These are phyloP conservation scores for Exophiala sp. DNA, from an alignment of 2,329 filamentous ascomycete species.

Conservation along the genomic window DNA sequence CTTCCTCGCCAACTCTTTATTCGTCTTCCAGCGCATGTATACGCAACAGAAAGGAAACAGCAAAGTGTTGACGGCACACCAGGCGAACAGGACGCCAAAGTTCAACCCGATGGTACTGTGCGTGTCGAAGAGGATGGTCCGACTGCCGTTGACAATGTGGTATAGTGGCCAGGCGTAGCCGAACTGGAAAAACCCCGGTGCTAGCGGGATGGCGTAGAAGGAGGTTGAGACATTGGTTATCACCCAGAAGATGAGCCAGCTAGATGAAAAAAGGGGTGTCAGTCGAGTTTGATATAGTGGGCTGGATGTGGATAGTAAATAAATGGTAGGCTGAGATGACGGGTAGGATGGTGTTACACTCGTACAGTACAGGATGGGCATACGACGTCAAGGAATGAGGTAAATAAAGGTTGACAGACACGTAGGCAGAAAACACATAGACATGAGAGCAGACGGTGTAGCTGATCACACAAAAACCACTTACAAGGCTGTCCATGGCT, in stretches of 20 bases:
- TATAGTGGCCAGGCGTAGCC: conserved; percentile 60
- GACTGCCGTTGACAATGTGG: conserved; percentile 54
- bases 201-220: conserved; percentile 56
- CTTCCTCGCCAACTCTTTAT: conserved; percentile 24
- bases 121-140: conserved; percentile 57
- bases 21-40: conserved; percentile 41
- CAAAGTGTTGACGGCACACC: conserved; percentile 48
- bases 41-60: conserved; percentile 47
- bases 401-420: no score
- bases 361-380: no score
- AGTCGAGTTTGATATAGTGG: no score
- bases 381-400: no score
- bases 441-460: no score
- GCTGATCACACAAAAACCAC: no score
- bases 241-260: conserved; percentile 62
- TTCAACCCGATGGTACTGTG: conserved; percentile 52
- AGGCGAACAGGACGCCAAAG: conserved; percentile 56
- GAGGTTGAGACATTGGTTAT: conserved; percentile 58
- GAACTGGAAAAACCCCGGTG: conserved; percentile 55
- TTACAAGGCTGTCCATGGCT: conserved; percentile 50
- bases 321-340: no score
- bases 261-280: conserved; percentile 1
- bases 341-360: no score
- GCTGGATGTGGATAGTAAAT: no score
- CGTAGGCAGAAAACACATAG: neutral